These are phyloP conservation scores for Falciphora oryzae DNA, from an alignment of 2,329 filamentous ascomycete genomes.

Conservation along the genomic window DNA sequence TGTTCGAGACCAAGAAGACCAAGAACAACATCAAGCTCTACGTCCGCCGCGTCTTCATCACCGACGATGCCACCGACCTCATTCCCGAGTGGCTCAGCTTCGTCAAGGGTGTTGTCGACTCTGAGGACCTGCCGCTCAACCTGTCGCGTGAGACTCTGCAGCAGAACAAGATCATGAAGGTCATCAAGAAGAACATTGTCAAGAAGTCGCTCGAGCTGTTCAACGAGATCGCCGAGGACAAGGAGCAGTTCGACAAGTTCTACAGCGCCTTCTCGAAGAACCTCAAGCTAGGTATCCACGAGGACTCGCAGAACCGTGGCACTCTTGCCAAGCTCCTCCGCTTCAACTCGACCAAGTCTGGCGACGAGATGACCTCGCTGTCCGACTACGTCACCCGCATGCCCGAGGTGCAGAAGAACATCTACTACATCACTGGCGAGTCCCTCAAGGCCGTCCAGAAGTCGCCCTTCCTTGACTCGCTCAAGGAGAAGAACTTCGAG, in stretches of 20 bases:
- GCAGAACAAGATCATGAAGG: slow-evolving; percentile 99
- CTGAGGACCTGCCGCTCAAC: slow-evolving; percentile 98
- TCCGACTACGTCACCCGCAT: slow-evolving; percentile 98
- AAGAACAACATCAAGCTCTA: slow-evolving; percentile 99
- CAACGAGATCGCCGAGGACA: slow-evolving; percentile 97
- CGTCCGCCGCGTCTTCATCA: slow-evolving; percentile 99
- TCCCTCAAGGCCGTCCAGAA: slow-evolving; percentile 96
- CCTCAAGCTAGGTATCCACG: slow-evolving; percentile 99
- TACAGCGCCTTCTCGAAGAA: slow-evolving; percentile 99
- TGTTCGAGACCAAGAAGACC: slow-evolving; percentile 99
- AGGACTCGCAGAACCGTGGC: slow-evolving; percentile 95
- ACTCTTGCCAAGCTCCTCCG: slow-evolving; percentile 95
- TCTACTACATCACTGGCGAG: slow-evolving; percentile 99
- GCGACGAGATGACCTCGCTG: slow-evolving; percentile 91
- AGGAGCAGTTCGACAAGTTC: slow-evolving; percentile 99
- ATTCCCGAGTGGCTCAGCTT: slow-evolving; percentile 99
- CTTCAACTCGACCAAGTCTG: slow-evolving; percentile 98
- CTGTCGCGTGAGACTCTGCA: slow-evolving; percentile 99
- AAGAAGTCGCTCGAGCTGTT: slow-evolving; percentile 99
- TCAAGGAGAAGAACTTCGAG: slow-evolving; percentile 99
- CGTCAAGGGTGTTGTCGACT: slow-evolving; percentile 99
- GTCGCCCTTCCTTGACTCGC: slow-evolving; percentile 97
- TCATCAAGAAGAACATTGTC: slow-evolving; percentile 99
- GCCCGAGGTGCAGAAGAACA: slow-evolving; percentile 99
- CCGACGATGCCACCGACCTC: slow-evolving; percentile 96